phyloP scores from a whole-genome alignment of 441 rosid genomes.

The Arabidopsis hybrid region DNA sequence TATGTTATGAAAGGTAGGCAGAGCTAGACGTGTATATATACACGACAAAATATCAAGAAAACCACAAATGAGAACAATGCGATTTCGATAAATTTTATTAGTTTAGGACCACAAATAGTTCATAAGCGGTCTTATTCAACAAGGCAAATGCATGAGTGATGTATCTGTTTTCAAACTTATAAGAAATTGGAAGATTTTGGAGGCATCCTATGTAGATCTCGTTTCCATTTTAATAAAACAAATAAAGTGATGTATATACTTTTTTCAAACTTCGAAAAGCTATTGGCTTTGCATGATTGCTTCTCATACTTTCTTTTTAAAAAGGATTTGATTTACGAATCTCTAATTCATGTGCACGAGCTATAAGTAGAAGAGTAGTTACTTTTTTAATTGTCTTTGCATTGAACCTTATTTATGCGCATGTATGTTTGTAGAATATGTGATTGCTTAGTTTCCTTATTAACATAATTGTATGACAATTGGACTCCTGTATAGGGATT shows the following conservation, averaged over 20 bases:
- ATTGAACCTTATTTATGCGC: slow-evolving; percentile 6
- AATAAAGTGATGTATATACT: slow-evolving; percentile 24
- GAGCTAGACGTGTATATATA: slow-evolving; percentile 6
- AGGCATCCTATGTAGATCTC: slow-evolving; percentile 46
- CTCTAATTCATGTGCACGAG: slow-evolving; percentile 46
- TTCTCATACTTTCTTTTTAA: slow-evolving; percentile 32
- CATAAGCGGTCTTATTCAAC: slow-evolving; percentile 33
- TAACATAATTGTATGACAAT: not conserved
- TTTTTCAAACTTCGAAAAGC: slow-evolving; percentile 36
- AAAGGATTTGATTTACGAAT: slow-evolving; percentile 39
- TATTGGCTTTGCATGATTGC: slow-evolving; percentile 44
- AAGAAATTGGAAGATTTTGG: slow-evolving; percentile 41
- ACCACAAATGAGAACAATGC: slow-evolving; percentile 24
- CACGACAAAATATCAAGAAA: slow-evolving; percentile 26
- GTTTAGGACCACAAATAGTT: slow-evolving; percentile 40
- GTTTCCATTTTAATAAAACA: slow-evolving; percentile 24
- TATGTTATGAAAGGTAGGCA: slow-evolving; percentile 15
- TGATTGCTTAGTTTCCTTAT: not conserved
- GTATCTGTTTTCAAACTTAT: slow-evolving; percentile 39
- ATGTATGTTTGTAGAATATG: not conserved
- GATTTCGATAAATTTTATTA: slow-evolving; percentile 10
- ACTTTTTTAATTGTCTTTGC: slow-evolving; percentile 7
- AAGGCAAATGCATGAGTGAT: slow-evolving; percentile 37
- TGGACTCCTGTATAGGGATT: not conserved
- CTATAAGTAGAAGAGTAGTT: slow-evolving; percentile 34